phyloP scores from a whole-genome alignment of 2,329 filamentous ascomycete species.

The Calycina marina region DNA sequence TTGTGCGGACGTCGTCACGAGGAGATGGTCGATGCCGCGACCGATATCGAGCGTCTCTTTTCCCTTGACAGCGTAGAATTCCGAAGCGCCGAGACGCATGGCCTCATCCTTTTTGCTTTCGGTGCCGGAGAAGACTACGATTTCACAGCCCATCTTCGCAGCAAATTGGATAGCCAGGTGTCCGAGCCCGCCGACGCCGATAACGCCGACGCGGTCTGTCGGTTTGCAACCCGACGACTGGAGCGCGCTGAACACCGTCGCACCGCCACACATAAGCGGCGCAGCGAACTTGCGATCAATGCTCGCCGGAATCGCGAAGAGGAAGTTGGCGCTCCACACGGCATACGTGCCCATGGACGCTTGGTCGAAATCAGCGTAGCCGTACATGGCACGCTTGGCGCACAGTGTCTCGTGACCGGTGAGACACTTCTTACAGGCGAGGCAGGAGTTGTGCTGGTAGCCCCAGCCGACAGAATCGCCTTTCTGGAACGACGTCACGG shows the following conservation, averaged over 20 bases:
- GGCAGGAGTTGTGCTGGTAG: slow-evolving; percentile 26
- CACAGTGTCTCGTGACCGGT: slow-evolving; percentile 28
- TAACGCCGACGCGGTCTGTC: slow-evolving; percentile 22
- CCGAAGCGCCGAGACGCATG: slow-evolving; percentile 38
- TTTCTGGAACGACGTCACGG: slow-evolving; percentile 22
- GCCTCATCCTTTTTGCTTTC: slow-evolving; percentile 50
- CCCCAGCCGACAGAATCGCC: slow-evolving; percentile 35
- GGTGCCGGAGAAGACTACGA: slow-evolving; percentile 40
- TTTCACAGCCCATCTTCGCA: slow-evolving; percentile 43
- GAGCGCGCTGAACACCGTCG: slow-evolving; percentile 24
- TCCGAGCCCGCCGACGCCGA: slow-evolving; percentile 45
- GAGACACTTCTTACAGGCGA: slow-evolving; percentile 28
- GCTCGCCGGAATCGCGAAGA: slow-evolving; percentile 25
- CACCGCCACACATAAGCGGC: slow-evolving; percentile 31
- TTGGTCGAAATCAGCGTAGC: slow-evolving; percentile 29
- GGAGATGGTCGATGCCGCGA: slow-evolving; percentile 10
- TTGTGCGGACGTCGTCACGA: slow-evolving; percentile 12
- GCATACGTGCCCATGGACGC: slow-evolving; percentile 28
- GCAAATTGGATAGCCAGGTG: slow-evolving; percentile 49
- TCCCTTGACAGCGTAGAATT: slow-evolving; percentile 42
- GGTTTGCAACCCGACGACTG: slow-evolving; percentile 21
- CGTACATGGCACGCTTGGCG: slow-evolving; percentile 26
- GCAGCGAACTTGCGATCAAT: slow-evolving; percentile 25
- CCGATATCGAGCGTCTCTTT: slow-evolving; percentile 22
- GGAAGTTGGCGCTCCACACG: slow-evolving; percentile 25